Conservation (phyloP, 2,329 filamentous ascomycete species). For the Venturia nashicola region DNA sequence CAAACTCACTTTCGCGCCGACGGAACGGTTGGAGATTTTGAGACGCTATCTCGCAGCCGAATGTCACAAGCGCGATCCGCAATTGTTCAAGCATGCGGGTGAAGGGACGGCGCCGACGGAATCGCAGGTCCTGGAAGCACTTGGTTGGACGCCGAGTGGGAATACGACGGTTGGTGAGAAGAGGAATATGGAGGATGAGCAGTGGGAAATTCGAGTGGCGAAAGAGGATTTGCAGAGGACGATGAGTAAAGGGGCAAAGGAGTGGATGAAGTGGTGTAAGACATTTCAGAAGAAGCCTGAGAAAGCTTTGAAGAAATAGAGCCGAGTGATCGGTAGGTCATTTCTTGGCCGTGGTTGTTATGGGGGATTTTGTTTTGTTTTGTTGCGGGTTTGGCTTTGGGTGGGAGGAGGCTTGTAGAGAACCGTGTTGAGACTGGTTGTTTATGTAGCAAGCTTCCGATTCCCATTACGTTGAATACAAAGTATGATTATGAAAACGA, state of each 20-base stretch:
- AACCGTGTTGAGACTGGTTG: too few relatives aligned
- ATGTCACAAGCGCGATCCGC: constrained; percentile 25
- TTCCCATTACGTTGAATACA: too few relatives aligned
- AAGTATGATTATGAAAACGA: too few relatives aligned
- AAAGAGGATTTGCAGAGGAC: constrained; percentile 28
- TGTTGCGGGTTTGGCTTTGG: not conserved
- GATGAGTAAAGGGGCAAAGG: constrained; percentile 27
- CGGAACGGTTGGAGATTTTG: constrained; percentile 23
- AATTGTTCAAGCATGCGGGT: constrained; percentile 20
- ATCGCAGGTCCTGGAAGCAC: constrained; percentile 28
- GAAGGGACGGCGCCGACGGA: constrained; percentile 22
- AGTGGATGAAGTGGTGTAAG: constrained; percentile 29
- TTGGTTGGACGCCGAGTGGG: constrained; percentile 29
- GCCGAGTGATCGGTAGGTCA: not conserved
- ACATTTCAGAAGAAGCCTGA: constrained; percentile 26
- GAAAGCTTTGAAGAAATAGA: constrained; percentile 26
- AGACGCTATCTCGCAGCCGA: constrained; percentile 26
- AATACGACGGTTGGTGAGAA: constrained; percentile 15
- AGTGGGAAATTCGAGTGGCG: constrained; percentile 29
- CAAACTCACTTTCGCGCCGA: constrained; percentile 24
- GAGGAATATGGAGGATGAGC: constrained; percentile 32
- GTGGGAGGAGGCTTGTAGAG: too few relatives aligned
- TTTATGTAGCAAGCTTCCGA: too few relatives aligned
- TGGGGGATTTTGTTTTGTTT: too few relatives aligned
- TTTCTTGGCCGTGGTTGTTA: not conserved